phyloP scores from a whole-genome alignment of 2,329 filamentous ascomycete species.

The Paraphaeosphaeria minitans region DNA sequence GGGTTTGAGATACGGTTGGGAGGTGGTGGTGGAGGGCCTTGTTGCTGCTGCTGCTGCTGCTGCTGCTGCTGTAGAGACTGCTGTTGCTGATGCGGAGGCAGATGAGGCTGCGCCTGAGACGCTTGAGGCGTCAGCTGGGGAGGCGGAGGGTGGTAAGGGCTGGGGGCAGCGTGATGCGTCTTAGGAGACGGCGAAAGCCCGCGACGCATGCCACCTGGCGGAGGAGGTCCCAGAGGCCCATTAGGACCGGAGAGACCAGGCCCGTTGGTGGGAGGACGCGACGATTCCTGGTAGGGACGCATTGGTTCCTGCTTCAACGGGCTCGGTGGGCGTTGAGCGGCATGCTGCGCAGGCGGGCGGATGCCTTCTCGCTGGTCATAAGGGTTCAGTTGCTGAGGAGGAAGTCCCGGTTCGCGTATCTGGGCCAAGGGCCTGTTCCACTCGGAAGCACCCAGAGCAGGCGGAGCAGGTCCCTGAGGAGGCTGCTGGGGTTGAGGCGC shows the following conservation, averaged over 20 bases:
- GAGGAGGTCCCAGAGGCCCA: constrained; percentile 49
- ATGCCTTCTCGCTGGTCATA: constrained; percentile 80
- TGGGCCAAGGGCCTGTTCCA: constrained; percentile 73
- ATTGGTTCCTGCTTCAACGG: constrained; percentile 72
- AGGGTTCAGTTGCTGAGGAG: constrained; percentile 77
- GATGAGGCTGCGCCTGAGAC: constrained; percentile 53
- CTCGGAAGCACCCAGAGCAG: constrained; percentile 58
- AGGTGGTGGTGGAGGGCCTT: constrained; percentile 44
- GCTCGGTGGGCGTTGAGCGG: constrained; percentile 73
- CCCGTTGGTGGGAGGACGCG: constrained; percentile 55
- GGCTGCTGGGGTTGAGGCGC: constrained; percentile 70
- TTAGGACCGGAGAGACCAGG: constrained; percentile 50
- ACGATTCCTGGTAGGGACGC: constrained; percentile 70
- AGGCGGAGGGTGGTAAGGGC: constrained; percentile 54
- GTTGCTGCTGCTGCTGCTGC: constrained; percentile 24
- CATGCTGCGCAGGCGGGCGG: constrained; percentile 67
- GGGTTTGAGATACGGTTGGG: constrained; percentile 56
- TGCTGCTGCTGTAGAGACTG: constrained; percentile 29
- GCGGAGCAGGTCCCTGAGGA: constrained; percentile 68
- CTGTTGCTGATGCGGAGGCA: constrained; percentile 34
- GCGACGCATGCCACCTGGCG: constrained; percentile 52
- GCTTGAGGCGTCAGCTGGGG: constrained; percentile 59
- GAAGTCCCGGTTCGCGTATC: constrained; percentile 66
- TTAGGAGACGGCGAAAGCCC: constrained; percentile 65
- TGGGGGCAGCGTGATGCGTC: constrained; percentile 59